A percentile compares a stretch with the other conserved stretches of the same genome.
Conservation (phyloP, 495 filamentous ascomycete genomes). For the Penicillium dipodomyicola region DNA sequence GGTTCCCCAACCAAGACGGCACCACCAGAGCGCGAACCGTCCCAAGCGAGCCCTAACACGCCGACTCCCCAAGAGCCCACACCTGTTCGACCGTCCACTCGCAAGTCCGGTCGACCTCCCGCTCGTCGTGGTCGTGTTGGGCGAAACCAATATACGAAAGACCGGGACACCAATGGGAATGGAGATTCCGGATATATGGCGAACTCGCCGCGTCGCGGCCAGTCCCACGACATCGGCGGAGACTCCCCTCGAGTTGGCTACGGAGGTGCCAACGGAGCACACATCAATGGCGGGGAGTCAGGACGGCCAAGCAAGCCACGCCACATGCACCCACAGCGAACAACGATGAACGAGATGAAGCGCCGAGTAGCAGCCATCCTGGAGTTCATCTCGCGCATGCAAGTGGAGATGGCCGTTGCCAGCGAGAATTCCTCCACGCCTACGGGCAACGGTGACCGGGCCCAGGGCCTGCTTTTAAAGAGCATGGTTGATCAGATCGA, state of each 20-base stretch:
- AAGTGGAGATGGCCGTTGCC: slow-evolving; percentile 76
- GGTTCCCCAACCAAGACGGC: slow-evolving; percentile 41
- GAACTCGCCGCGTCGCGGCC: slow-evolving; percentile 62
- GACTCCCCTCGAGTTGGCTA: slow-evolving; percentile 44
- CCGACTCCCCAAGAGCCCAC: slow-evolving; percentile 49
- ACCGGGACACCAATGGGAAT: slow-evolving; percentile 60
- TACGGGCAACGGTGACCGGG: slow-evolving; percentile 35
- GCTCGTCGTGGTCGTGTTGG: slow-evolving; percentile 66
- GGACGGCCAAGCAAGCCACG: slow-evolving; percentile 59
- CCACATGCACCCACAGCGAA: slow-evolving; percentile 53
- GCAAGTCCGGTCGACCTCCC: slow-evolving; percentile 67
- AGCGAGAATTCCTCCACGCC: slow-evolving; percentile 42
- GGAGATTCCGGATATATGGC: slow-evolving; percentile 39
- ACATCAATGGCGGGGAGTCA: slow-evolving; percentile 45
- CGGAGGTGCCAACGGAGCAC: slow-evolving; percentile 30
- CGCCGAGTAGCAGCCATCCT: slow-evolving; percentile 77
- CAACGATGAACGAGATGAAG: slow-evolving; percentile 91
- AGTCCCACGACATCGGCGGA: slow-evolving; percentile 58
- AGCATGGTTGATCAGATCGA: slow-evolving; percentile 41
- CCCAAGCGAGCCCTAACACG: slow-evolving; percentile 53
- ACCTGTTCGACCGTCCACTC: slow-evolving; percentile 48
- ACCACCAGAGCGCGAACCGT: slow-evolving; percentile 40
- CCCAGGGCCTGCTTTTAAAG: slow-evolving; percentile 38
- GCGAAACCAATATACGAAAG: slow-evolving; percentile 83
- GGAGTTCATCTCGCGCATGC: slow-evolving; percentile 86